phyloP scores from a whole-genome alignment of 495 filamentous ascomycete species.

The Pyrenula aspistea region DNA sequence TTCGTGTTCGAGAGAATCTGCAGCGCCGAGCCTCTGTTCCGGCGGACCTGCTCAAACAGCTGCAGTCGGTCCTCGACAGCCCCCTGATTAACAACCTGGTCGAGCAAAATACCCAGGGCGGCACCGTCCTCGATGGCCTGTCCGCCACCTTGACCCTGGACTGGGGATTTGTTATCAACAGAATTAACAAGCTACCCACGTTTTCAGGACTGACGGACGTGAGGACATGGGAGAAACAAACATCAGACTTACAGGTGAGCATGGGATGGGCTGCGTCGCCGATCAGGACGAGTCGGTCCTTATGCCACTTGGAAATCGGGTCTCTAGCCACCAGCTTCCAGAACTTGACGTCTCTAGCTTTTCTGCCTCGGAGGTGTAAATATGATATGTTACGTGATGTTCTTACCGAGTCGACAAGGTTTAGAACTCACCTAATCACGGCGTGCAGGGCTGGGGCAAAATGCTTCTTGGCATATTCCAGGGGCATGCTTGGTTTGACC shows the following conservation, averaged over 20 bases:
- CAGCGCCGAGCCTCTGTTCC: constrained; percentile 3
- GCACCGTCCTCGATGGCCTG: constrained; percentile 22
- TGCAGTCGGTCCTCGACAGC: background rate
- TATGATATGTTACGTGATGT: no score
- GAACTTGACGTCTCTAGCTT: constrained; percentile 31
- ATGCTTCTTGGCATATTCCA: no score
- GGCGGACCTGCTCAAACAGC: constrained; percentile 3
- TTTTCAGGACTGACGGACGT: background rate
- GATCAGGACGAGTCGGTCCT: constrained; percentile 28
- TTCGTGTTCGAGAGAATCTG: constrained; percentile 8
- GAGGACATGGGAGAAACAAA: background rate
- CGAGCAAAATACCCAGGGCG: no score
- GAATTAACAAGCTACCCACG: background rate
- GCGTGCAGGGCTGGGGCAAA: no score
- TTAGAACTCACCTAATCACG: no score
- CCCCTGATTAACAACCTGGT: no score
- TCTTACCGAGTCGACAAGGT: no score
- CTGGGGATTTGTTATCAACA: no score
- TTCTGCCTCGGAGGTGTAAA: no score
- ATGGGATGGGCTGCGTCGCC: constrained; percentile 37
- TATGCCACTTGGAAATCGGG: constrained; percentile 20
- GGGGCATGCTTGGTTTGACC: no score
- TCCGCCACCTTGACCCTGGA: constrained; percentile 20
- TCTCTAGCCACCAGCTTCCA: constrained; percentile 34
- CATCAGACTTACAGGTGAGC: constrained; percentile 15